Conservation (phyloP, 306 rosid species). For the Lupinus albus region DNA sequence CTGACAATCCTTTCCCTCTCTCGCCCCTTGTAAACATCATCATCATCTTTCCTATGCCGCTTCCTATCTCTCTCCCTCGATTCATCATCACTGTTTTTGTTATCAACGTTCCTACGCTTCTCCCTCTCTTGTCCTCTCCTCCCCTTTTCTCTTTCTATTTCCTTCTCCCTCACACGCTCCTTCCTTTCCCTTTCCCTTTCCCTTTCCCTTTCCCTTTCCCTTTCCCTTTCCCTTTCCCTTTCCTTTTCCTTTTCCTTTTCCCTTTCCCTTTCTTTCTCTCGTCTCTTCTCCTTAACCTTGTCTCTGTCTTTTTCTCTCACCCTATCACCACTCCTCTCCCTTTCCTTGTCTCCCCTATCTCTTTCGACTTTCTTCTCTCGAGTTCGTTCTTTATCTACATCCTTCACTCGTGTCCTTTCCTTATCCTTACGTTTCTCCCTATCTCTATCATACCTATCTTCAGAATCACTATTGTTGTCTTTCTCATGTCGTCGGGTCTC, state of each 20-base stretch:
- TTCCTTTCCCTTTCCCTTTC: conserved; percentile 20
- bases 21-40: conserved; percentile 45
- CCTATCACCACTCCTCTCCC: conserved; percentile 43
- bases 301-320: conserved; percentile 36
- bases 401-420: too few species aligned
- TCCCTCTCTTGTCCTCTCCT: conserved; percentile 59
- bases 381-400: too few species aligned
- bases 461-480: too few species aligned
- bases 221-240: conserved; percentile 42
- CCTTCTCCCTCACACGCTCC: conserved; percentile 53
- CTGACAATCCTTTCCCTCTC: conserved; percentile 42
- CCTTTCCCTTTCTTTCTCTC: conserved; percentile 47
- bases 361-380: too few species aligned
- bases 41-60: conserved; percentile 68
- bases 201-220: conserved; percentile 32
- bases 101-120: conserved; percentile 63
- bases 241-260: conserved; percentile 41
- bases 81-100: conserved; percentile 65
- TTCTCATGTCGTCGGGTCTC: too few species aligned
- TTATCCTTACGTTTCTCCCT: too few species aligned
- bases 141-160: conserved; percentile 53
- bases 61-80: conserved; percentile 62
- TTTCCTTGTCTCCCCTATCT: conserved; percentile 37
- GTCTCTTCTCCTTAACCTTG: conserved; percentile 37
- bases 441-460: too few species aligned